These are phyloP conservation scores for Dothistroma pini DNA, from an alignment of 2,329 filamentous ascomycete genomes.

Conservation along the genomic window DNA sequence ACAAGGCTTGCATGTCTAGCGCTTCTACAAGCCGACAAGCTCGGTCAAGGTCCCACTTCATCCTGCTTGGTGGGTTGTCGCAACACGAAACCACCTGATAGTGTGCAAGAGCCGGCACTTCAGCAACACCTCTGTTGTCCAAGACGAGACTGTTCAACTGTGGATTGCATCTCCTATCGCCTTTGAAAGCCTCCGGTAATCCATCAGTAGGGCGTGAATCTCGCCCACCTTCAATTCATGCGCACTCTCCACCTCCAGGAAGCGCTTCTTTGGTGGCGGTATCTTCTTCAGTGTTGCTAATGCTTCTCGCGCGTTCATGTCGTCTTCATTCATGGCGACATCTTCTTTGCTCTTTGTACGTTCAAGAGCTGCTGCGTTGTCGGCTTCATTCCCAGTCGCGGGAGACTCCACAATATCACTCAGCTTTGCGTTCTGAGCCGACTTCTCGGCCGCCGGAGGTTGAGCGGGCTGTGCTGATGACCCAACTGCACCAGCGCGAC, in stretches of 20 bases:
- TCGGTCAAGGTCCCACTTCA: not conserved
- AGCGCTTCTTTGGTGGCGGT: constrained; percentile 45
- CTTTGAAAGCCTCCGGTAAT: constrained; percentile 41
- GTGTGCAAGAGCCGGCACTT: not conserved
- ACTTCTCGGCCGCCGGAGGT: constrained; percentile 21
- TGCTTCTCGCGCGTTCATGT: constrained; percentile 41
- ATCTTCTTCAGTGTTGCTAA: constrained; percentile 45
- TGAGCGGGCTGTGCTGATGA: constrained; percentile 4
- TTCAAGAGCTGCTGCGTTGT: constrained; percentile 5
- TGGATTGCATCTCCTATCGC: constrained; percentile 43
- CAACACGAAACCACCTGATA: not conserved
- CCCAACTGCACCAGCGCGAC: constrained; percentile 26
- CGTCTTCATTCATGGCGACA: constrained; percentile 31
- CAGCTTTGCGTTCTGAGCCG: constrained; percentile 24
- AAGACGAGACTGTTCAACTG: constrained; percentile 4
- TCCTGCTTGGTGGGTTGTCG: not conserved
- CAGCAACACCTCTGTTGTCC: not conserved
- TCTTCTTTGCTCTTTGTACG: constrained; percentile 13
- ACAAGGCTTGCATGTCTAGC: not conserved
- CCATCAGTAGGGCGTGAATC: constrained; percentile 43
- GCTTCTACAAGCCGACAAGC: not conserved
- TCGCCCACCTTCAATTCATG: constrained; percentile 47
- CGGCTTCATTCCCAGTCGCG: constrained; percentile 11
- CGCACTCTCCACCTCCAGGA: constrained; percentile 45
- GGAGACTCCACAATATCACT: constrained; percentile 28